Evolutionary conservation across 164 flowering plant species (phyloP), one percentile per base, ranked within the genome.

Genomic region (Paratinospora sagittata): DNA sequence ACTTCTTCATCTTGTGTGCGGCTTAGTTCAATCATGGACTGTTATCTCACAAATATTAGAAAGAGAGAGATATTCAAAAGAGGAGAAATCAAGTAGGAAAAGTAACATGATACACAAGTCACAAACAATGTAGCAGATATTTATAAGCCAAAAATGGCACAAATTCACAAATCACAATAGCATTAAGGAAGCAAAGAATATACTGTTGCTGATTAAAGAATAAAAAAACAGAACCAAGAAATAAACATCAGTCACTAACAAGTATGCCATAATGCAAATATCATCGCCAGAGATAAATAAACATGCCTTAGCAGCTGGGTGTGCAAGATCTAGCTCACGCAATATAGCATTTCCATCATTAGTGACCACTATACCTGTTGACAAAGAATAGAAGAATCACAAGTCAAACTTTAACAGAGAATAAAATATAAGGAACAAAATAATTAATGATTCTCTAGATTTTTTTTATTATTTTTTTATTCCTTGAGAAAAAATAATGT

Each of bases 1-100:
- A 95, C 97, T 83, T 94, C 98, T 85, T 92, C 97, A 83, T 94
- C 98, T 80, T 92, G 98, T 62, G 98, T 88, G 67, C 96, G 91
- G 74, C 98, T 94, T 26, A 94, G 84, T 76, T 94, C 97, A 79
- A 94, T 92, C 97, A 94, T 92, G 21, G 97, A 88, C 97, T 94
- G 90, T 67, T 47, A 72, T 21, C 19, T 21, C 34, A 27, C 11
- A 27, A 0, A 12, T 3, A 55, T n/a, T n/a, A 55, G 9, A 55
- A 55, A 52, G 60, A 52, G n/a, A n/a, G 60, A 52, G 23, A 52
- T 6, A 43, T 62, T 45, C 57, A 71, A 17, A 24, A 16, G 62
- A 70, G 23, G 33, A 55, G 61, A 55, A 21, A n/a, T n/a, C n/a
- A 55, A 55, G 24, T 55, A 55, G 21, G 24, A 21, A 6, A 19